Percentiles rank a stretch among this genome's conserved stretches.
Evolutionary conservation across 257 asterid species (phyloP).

Genomic region (Thymus quinquecostatus): DNA sequence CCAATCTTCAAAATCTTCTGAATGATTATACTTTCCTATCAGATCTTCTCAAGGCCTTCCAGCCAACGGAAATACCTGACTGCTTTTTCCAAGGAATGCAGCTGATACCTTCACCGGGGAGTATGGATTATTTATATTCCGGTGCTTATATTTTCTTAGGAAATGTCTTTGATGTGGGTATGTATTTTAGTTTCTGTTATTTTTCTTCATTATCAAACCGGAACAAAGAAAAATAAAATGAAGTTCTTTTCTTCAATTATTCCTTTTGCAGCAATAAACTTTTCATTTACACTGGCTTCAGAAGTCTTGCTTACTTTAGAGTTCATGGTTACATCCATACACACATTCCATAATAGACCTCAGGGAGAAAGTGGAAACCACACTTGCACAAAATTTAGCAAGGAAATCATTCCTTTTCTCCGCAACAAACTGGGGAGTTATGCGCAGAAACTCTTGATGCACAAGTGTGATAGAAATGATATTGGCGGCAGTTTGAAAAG

Average conservation of each 20-base stretch:
- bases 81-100: slow-evolving; percentile 61
- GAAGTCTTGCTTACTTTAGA: slow-evolving; percentile 70
- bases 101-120: slow-evolving; percentile 61
- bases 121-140: slow-evolving; percentile 60
- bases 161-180: slow-evolving; percentile 65
- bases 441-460: slow-evolving; percentile 70
- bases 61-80: slow-evolving; percentile 53
- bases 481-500: slow-evolving; percentile 52
- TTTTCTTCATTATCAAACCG: slow-evolving; percentile 14
- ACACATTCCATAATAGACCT: slow-evolving; percentile 45
- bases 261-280: slow-evolving; percentile 58
- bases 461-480: slow-evolving; percentile 56
- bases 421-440: slow-evolving; percentile 63
- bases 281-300: slow-evolving; percentile 77
- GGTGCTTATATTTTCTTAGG: slow-evolving; percentile 70
- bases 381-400: slow-evolving; percentile 43
- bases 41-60: slow-evolving; percentile 74
- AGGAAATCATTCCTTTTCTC: slow-evolving; percentile 57
- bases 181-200: slow-evolving; percentile 32
- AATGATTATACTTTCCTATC: slow-evolving; percentile 54
- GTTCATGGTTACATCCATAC: slow-evolving; percentile 59
- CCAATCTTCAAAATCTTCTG: slow-evolving; percentile 60
- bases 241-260: slow-evolving; percentile 27
- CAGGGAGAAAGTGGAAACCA: slow-evolving; percentile 45
- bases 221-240: slow-evolving; percentile 9